Base-by-base conservation (phyloP, 495 filamentous ascomycete genomes). In the Trichoderma orchidacearum region DNA sequence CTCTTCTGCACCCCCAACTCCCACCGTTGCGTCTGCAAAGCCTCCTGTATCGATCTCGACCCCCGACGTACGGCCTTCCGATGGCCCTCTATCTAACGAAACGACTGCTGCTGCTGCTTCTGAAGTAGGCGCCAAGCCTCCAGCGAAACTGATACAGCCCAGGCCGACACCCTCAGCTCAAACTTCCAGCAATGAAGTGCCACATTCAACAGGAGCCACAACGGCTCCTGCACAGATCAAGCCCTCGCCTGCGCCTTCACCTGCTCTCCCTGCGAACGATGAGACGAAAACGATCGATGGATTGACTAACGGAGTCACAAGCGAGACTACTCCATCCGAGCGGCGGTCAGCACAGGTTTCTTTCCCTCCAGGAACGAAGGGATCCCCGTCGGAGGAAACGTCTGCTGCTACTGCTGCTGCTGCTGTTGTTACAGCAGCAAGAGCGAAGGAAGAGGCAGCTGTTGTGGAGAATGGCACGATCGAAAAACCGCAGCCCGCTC, bases 1-100 rank as follows among this genome's bases (percentile, higher is more conserved):
- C 36, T 54, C 54, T 56, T 30, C 63, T 56, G 53, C 59, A 60
- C 56, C 59, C 45, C 51, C 45, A 53, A 51, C 62, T 55, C 11
- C 36, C 55, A n/a, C 59, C 62, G n/a, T 61, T 58, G 17, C 41
- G 12, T 48, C 41, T 48, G 8, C 41, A 3, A 48, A 48, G 15
- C 21, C 11, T 25, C 21, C 2, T 13, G 21, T 13, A 11, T 27
- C 21, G 11, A 17, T 25, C 21, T 17, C 41, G 9, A 48, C 18
- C 3, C 13, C 23, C 41, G 18, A 48, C 8, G 2, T 13, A 9
- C 41, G 18, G 15, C 41, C 13, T 9, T 17, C 41, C n/a, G 13
- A 17, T 48, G 41, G 41, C 18, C 12, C 15, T 48, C 1, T 13
- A 13, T 48, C 41, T 7, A 48, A 23, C 41, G 41, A 27, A 23